A percentile compares a stretch with the other conserved stretches of the same genome.
phyloP scores from a whole-genome alignment of 129 eudicot species.

The Silybum marianum region DNA sequence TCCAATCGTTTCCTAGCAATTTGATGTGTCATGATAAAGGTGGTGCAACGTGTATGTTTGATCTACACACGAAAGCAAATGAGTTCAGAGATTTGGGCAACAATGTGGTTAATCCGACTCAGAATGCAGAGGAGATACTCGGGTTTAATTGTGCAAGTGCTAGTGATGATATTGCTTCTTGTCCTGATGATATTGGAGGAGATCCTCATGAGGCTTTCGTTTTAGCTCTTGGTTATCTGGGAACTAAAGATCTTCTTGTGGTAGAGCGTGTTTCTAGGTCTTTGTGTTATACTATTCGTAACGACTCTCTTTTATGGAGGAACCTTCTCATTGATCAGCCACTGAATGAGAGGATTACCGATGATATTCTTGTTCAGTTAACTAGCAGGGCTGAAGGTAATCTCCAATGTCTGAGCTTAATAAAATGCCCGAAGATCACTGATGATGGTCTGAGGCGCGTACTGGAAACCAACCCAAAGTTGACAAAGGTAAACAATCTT shows the following conservation, averaged over 20 bases:
- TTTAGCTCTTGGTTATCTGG: slow-evolving; percentile 67
- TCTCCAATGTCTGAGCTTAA: slow-evolving; percentile 69
- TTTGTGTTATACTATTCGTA: slow-evolving; percentile 50
- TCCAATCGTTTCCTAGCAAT: slow-evolving; percentile 47
- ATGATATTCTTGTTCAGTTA: slow-evolving; percentile 69
- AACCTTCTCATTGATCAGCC: slow-evolving; percentile 69
- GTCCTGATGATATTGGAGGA: slow-evolving; percentile 39
- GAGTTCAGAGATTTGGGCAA: not conserved
- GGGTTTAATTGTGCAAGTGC: slow-evolving; percentile 33
- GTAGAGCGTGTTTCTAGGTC: slow-evolving; percentile 78
- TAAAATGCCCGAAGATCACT: slow-evolving; percentile 76
- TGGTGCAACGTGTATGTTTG: slow-evolving; percentile 8
- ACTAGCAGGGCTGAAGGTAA: slow-evolving; percentile 70
- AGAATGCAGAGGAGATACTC: slow-evolving; percentile 15
- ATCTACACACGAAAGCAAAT: not conserved
- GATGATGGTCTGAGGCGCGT: slow-evolving; percentile 71
- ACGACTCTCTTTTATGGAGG: slow-evolving; percentile 74
- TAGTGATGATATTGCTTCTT: slow-evolving; percentile 13
- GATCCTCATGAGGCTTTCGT: slow-evolving; percentile 61
- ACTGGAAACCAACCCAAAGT: slow-evolving; percentile 51
- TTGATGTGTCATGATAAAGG: slow-evolving; percentile 16
- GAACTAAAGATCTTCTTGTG: slow-evolving; percentile 62
- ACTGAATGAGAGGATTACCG: slow-evolving; percentile 68
- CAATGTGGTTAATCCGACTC: not conserved
- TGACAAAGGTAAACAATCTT: slow-evolving; percentile 64